Evolutionary conservation across 441 rosid genomes (phyloP).

Genomic region (Eruca vesicaria): DNA sequence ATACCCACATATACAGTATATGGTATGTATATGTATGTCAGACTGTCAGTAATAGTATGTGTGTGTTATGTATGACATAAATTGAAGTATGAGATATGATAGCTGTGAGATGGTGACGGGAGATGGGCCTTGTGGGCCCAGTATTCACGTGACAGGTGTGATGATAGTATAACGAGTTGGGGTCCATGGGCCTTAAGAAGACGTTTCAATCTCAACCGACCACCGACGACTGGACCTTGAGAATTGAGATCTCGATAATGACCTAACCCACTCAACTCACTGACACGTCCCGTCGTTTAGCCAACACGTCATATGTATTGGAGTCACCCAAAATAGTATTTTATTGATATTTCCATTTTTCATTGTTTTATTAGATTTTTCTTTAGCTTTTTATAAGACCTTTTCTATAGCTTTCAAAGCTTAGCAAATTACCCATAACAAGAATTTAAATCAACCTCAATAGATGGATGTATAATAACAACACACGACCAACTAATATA

Average conservation of each 20-base stretch:
- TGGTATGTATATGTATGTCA: conserved; percentile 1
- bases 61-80: conserved; percentile 5
- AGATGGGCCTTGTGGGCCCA: conserved; percentile 35
- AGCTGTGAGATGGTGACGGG: conserved; percentile 33
- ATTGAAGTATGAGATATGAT: conserved; percentile 18
- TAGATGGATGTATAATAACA: not conserved
- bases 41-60: not conserved
- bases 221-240: conserved; percentile 30
- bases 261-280: conserved; percentile 23
- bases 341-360: conserved; percentile 1
- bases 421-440: not conserved
- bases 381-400: not conserved
- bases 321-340: conserved; percentile 16
- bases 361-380: not conserved
- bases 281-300: conserved; percentile 23
- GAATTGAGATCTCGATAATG: conserved; percentile 21
- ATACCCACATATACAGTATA: not conserved
- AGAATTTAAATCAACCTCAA: not conserved
- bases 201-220: conserved; percentile 28
- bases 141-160: conserved; percentile 31
- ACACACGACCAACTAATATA: not conserved
- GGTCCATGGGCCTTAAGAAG: conserved; percentile 35
- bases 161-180: conserved; percentile 17
- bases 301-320: conserved; percentile 9
- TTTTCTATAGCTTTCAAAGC: not conserved